These are phyloP conservation scores for Amanita polypyramis DNA, from an alignment of 768 basidiomycete species.

Conservation along the genomic window DNA sequence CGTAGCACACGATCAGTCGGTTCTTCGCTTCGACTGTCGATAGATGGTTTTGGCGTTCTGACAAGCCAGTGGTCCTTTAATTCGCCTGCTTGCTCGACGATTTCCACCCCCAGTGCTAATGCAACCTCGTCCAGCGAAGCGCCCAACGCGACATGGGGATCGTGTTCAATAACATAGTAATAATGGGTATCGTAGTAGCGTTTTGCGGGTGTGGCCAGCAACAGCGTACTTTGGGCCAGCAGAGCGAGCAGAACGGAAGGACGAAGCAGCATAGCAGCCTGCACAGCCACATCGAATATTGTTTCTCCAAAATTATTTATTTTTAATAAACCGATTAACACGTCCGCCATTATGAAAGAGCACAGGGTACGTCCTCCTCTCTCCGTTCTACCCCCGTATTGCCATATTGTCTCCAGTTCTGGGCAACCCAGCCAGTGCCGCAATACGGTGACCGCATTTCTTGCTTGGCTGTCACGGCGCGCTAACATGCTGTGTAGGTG, in stretches of 20 bases:
- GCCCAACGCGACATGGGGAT: slow-evolving; percentile 28
- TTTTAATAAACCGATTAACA: neutral
- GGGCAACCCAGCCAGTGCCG: slow-evolving; percentile 97
- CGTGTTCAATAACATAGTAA: slow-evolving; percentile 77
- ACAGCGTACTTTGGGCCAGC: slow-evolving; percentile 18
- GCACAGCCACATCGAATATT: slow-evolving; percentile 9
- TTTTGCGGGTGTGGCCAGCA: slow-evolving; percentile 31
- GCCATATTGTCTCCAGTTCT: slow-evolving; percentile 51
- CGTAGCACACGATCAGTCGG: slow-evolving; percentile 38
- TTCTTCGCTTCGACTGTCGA: slow-evolving; percentile 21
- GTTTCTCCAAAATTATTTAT: neutral
- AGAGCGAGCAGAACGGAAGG: slow-evolving; percentile 22
- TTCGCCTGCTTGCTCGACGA: slow-evolving; percentile 84
- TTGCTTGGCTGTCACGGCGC: neutral
- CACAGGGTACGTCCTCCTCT: slow-evolving; percentile 57
- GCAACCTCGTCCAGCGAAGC: slow-evolving; percentile 54
- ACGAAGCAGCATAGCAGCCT: slow-evolving; percentile 19
- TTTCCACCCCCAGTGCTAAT: slow-evolving; percentile 57
- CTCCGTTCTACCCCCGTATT: slow-evolving; percentile 1
- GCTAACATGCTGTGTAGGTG: slow-evolving; percentile 29
- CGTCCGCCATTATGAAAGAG: slow-evolving; percentile 48
- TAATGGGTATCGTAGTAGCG: slow-evolving; percentile 53
- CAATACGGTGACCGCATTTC: slow-evolving; percentile 45
- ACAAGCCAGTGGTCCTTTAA: slow-evolving; percentile 79
- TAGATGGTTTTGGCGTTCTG: slow-evolving; percentile 34